Evolutionary conservation across 495 filamentous ascomycete species (phyloP).

Genomic region (Xylaria intraflava): DNA sequence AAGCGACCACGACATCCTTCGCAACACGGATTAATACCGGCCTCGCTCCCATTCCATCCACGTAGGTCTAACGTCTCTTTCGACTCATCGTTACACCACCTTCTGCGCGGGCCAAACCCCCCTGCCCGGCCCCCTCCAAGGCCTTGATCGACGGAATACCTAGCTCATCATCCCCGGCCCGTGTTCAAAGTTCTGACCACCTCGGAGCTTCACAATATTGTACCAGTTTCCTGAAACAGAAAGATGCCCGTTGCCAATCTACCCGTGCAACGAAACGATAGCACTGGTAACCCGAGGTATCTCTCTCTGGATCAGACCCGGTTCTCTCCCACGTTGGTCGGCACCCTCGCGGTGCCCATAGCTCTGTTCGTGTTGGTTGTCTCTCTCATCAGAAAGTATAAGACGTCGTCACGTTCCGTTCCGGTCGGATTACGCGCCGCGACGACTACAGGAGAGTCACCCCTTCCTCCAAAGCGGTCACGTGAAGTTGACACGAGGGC

Average conservation of each 20-base stretch:
- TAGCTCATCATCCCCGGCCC: conserved; percentile 17
- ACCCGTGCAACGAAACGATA: conserved; percentile 27
- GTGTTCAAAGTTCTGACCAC: conserved; percentile 19
- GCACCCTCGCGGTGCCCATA: conserved; percentile 21
- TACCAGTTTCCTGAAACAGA: conserved; percentile 27
- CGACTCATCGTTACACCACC: conserved; percentile 7
- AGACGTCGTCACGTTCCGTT: conserved; percentile 9
- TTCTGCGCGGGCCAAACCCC: not conserved
- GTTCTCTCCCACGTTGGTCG: conserved; percentile 22
- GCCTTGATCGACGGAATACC: conserved; percentile 21
- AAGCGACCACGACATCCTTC: conserved; percentile 4
- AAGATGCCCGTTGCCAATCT: conserved; percentile 40
- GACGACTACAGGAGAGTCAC: conserved; percentile 7
- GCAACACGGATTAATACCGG: conserved; percentile 8
- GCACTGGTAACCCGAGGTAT: conserved; percentile 27
- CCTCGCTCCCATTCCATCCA: conserved; percentile 4
- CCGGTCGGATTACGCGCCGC: not conserved
- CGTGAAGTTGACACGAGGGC: conserved; percentile 13
- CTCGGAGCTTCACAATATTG: conserved; percentile 19
- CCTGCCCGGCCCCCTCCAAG: conserved; percentile 1
- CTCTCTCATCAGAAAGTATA: conserved; percentile 20
- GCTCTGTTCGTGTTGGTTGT: conserved; percentile 21
- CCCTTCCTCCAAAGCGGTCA: conserved; percentile 18
- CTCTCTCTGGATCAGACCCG: conserved; percentile 17
- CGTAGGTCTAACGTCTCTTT: conserved; percentile 5